These are phyloP conservation scores for Chrysoporthe puriensis DNA, from an alignment of 2,329 filamentous ascomycete genomes.

Conservation along the genomic window DNA sequence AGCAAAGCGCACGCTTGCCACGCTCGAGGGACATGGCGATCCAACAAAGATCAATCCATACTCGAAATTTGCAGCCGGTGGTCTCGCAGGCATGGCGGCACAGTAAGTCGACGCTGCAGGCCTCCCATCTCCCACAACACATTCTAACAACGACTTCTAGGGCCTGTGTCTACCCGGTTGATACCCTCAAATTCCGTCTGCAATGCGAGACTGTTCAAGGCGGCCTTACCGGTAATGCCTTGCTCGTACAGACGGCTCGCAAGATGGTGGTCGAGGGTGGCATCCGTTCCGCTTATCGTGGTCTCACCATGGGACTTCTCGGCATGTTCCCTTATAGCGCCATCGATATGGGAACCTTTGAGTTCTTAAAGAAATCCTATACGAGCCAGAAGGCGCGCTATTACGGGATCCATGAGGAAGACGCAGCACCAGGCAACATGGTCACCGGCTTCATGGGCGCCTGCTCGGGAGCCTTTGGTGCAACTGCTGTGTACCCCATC, in stretches of 20 bases:
- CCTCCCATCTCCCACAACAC: not conserved
- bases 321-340: conserved; percentile 99
- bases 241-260: conserved; percentile 79
- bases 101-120: conserved; percentile 61
- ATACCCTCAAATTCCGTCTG: conserved; percentile 80
- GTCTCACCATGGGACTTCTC: conserved; percentile 88
- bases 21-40: conserved; percentile 85
- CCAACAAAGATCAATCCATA: conserved; percentile 76
- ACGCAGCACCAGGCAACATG: conserved; percentile 79
- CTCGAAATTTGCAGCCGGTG: conserved; percentile 90
- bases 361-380: conserved; percentile 81
- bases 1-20: conserved; percentile 83
- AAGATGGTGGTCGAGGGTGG: conserved; percentile 86
- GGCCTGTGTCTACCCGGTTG: conserved; percentile 92
- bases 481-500: conserved; percentile 91
- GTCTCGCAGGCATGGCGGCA: conserved; percentile 89
- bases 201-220: conserved; percentile 93
- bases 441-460: conserved; percentile 88
- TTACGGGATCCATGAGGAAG: conserved; percentile 77
- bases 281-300: conserved; percentile 80
- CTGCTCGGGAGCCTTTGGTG: conserved; percentile 87
- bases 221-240: conserved; percentile 78
- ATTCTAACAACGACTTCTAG: conserved; percentile 43
- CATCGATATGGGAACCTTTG: conserved; percentile 94
- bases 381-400: conserved; percentile 70